phyloP scores from a whole-genome alignment of 1,139 yeast genomes.

The Saccharomyces hybrid region DNA sequence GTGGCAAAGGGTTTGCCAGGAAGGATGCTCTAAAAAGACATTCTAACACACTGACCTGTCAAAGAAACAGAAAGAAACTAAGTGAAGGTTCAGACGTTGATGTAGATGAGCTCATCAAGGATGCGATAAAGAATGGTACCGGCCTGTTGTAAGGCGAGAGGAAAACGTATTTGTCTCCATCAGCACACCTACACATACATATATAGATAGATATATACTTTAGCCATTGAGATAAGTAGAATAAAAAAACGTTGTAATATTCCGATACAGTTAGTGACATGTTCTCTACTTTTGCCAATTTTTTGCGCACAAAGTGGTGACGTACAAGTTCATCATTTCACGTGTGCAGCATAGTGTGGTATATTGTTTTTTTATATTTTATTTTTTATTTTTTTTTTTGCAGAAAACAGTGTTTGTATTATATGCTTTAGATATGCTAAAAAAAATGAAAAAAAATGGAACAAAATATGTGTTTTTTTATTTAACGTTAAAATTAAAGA shows the following conservation, averaged over 20 bases:
- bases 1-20: constrained; percentile 79
- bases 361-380: not conserved
- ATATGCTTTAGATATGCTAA: not conserved
- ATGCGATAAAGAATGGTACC: constrained; percentile 17
- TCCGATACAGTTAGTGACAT: not conserved
- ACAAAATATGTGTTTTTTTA: not conserved
- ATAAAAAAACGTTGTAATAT: not conserved
- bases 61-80: constrained; percentile 52
- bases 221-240: not conserved
- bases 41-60: constrained; percentile 64
- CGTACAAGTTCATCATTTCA: not conserved
- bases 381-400: not conserved
- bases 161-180: not conserved
- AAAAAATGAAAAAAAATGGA: not conserved
- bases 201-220: not conserved
- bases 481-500: constrained; percentile 1
- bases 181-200: not conserved
- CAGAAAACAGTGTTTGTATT: not conserved
- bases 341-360: not conserved
- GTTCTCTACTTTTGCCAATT: not conserved
- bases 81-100: constrained; percentile 25
- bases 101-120: constrained; percentile 24
- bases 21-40: constrained; percentile 76
- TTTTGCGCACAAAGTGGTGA: not conserved
- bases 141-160: constrained; percentile 10